phyloP scores from a whole-genome alignment of 805 yeast species.

The Spathaspora girioi region DNA sequence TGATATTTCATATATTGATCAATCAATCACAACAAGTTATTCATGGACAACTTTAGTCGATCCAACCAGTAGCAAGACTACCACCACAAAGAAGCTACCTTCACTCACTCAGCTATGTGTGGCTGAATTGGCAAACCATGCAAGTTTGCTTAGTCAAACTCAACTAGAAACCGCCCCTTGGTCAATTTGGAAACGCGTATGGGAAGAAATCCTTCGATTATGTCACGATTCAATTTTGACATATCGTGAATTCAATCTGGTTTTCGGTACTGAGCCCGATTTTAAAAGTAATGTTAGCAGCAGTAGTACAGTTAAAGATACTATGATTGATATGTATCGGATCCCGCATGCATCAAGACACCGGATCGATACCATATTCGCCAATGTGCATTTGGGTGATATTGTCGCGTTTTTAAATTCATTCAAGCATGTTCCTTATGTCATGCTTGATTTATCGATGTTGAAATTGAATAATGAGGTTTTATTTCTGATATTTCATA shows the following conservation, averaged over 20 bases:
- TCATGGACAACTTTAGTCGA: conserved; percentile 9
- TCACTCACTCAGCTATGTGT: conserved; percentile 24
- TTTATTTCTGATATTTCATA: conserved; percentile 21
- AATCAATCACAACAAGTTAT: conserved; percentile 11
- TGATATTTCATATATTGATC: conserved; percentile 11
- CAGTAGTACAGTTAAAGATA: not conserved
- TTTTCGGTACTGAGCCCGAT: conserved; percentile 11
- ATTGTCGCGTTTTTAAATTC: conserved; percentile 15
- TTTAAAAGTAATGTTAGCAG: conserved; percentile 22
- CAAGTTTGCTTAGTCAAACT: conserved; percentile 14
- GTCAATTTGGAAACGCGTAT: conserved; percentile 27
- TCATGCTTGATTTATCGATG: conserved; percentile 26
- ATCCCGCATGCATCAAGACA: conserved; percentile 17
- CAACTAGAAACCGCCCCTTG: conserved; percentile 23
- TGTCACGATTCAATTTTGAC: conserved; percentile 28
- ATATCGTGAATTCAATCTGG: conserved; percentile 24
- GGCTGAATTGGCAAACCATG: conserved; percentile 24
- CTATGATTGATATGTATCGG: conserved; percentile 10
- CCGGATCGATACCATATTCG: conserved; percentile 33
- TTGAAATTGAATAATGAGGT: conserved; percentile 16
- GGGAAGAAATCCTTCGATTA: conserved; percentile 23
- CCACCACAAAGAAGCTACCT: conserved; percentile 7
- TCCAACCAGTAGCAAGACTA: conserved; percentile 5
- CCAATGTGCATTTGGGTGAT: conserved; percentile 23
- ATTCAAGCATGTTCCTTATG: conserved; percentile 14